Evolutionary conservation across 2,329 filamentous ascomycete genomes (phyloP), one percentile per base, ranked within the genome.

Genomic region (Aotearoamyces nothofagi): DNA sequence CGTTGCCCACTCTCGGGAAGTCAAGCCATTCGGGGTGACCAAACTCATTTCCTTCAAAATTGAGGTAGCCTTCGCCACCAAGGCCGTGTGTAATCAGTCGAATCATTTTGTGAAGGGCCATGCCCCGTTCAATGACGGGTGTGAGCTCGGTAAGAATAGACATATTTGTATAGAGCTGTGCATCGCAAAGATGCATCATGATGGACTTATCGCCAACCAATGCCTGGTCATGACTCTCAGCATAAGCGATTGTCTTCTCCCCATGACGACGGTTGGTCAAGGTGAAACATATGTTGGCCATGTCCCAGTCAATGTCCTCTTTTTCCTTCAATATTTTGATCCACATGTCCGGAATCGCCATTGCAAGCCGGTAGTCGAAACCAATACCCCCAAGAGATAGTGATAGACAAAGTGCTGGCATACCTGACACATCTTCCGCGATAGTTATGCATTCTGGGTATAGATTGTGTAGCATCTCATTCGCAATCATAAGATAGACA

Each of bases 1-100:
- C 60, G 57, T 94, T 94, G 34, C 90, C 90, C 46, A 77, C 83
- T 29, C 90, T 80, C 4, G 90, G 90, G 55, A 98, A 98, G 53
- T 98, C 90, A 22, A 98, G 78, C 90, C 90, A 98, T 55, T 98
- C 90, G 0, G 90, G 90, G 50, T 98, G 90, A 1, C 90, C 90
- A 47, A 98, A 98, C 55, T 98, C 90, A 54, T 98, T 98, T 36
- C 90, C 90, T 57, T 94, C 86, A 44, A 98, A 98, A 60, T 96
- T 98, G 30, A 98, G 78, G 49, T 93, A 98, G 22, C 87, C 90
- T 55, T 98, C 90, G 31, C 90, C 90, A 34, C 90, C 90, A 10
- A 98, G 69, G 23, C 66, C 70, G 50, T 98, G 87, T 1, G 90
- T 96, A 38, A 98, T 61, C 10, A 98, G 70, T 9, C 90, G 79